Percentiles rank a stretch among this genome's conserved stretches.
Conservation (phyloP, 169 alveolate genomes). For the Plasmodium sp. region DNA sequence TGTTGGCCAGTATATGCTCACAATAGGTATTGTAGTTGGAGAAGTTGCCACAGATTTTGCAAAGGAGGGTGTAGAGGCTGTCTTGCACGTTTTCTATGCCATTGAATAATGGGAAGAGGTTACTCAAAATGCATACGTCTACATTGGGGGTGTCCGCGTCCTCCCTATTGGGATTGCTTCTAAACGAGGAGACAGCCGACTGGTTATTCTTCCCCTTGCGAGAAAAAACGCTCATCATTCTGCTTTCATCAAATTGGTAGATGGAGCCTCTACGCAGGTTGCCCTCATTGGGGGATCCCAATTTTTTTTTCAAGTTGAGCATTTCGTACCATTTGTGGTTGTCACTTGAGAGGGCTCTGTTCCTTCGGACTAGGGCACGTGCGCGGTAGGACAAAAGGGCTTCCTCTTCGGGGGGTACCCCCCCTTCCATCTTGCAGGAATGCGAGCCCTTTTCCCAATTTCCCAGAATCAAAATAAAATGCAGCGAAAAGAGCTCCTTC, state of each 20-base stretch:
- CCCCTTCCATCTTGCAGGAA: too few species aligned
- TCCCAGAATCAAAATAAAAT: conserved; percentile 20
- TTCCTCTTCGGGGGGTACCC: background rate
- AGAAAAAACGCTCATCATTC: conserved; percentile 4
- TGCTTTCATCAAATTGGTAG: background rate
- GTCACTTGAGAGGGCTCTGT: background rate
- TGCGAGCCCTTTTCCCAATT: background rate
- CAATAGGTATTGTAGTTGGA: background rate
- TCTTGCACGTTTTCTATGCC: conserved; percentile 16
- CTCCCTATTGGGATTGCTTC: background rate
- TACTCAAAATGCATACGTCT: conserved; percentile 32
- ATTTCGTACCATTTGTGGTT: conserved; percentile 33
- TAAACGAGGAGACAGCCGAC: background rate
- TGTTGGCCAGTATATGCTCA: conserved; percentile 35
- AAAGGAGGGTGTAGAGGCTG: conserved; percentile 10
- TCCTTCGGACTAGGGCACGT: background rate
- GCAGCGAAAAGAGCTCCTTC: conserved; percentile 1
- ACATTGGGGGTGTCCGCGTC: background rate
- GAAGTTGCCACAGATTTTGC: conserved; percentile 17
- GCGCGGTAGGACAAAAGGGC: background rate
- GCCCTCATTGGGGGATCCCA: background rate
- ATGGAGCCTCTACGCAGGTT: background rate
- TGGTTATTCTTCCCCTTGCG: background rate
- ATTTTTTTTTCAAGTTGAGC: conserved; percentile 19
- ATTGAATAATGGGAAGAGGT: background rate